Base-by-base conservation (phyloP, 148 eudicot species). In the Chenopodium quinoa region DNA sequence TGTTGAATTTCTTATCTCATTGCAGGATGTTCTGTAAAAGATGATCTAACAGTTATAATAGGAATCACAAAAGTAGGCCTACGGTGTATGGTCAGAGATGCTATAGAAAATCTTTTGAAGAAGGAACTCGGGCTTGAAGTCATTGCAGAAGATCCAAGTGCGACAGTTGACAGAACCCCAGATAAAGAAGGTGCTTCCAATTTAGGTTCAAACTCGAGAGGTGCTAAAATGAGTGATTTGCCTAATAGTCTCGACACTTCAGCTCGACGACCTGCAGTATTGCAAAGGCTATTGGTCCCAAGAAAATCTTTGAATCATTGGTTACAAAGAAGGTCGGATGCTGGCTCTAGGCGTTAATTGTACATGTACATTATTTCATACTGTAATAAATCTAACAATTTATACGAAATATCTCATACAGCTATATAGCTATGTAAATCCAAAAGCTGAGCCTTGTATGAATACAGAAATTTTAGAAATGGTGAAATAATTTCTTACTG, bases 71-170 rank as follows among this genome's bases (percentile, higher is more conserved):
- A 86, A 81, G 47, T 79, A 32, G 84, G 79, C 52, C 64, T 71
- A 32, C 69, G 83, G 67, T 75, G 72, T 48, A 79, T 75, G 67
- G 88, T 93, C 37, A 84, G 84, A 83, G 89, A 90, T 63, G 89
- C 97, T 34, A 90, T 93, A 78, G 71, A 74, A 52, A 86, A 88
- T 78, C 95, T 93, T 65, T 81, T 96, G 87, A 81, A 65, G 78
- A 80, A 90, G 71, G 93, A 93, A 75, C 80, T 96, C 48, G 88
- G 94, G 56, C 98, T 96, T 46, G 93, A 96, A 78, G 93, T 96
- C 46, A 73, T 89, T 67, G 47, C 87, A 2, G 85, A 34, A 25
- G 84, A 85, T 69, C 87, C 91, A 65, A 78, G 82, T 58, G 13
- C 44, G 76, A 77, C 74, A 54, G 60, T 66, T 29, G 78, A 80